Evolutionary conservation across 768 basidiomycete species (phyloP).

Genomic region (Holtermanniella nyarrowii): DNA sequence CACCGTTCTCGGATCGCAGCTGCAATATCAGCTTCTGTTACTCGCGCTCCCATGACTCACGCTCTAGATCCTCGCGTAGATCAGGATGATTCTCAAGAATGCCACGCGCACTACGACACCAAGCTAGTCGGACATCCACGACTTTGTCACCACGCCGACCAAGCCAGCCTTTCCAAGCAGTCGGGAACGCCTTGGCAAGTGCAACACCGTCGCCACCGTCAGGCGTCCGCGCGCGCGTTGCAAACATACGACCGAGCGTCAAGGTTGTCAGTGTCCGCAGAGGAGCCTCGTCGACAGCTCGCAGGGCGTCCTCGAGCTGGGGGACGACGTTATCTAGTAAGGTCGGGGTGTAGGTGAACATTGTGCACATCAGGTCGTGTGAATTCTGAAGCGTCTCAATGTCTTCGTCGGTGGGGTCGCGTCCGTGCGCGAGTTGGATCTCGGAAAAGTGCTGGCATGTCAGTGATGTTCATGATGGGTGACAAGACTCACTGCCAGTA

Average conservation of each 20-base stretch:
- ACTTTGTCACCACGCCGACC: conserved; percentile 66
- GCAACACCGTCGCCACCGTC: conserved; percentile 15
- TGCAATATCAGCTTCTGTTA: conserved; percentile 2
- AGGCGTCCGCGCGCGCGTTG: conserved; percentile 30
- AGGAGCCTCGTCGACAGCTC: conserved; percentile 55
- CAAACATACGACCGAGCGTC: conserved; percentile 82
- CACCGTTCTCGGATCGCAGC: conserved; percentile 54
- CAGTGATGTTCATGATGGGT: conserved; percentile 1
- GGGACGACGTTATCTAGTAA: conserved; percentile 85
- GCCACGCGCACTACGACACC: conserved; percentile 59
- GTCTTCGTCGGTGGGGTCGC: conserved; percentile 26
- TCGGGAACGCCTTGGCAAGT: conserved; percentile 65
- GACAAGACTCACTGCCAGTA: conserved; percentile 47
- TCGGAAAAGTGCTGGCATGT: conserved; percentile 67
- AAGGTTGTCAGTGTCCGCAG: conserved; percentile 73
- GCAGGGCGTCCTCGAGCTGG: conserved; percentile 80
- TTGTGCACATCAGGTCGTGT: conserved; percentile 73
- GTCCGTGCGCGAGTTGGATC: conserved; percentile 48
- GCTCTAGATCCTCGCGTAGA: conserved; percentile 58
- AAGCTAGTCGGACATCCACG: conserved; percentile 59
- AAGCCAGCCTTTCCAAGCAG: conserved; percentile 78
- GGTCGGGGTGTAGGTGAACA: conserved; percentile 67
- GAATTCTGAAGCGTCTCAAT: conserved; percentile 46
- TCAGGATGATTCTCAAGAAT: conserved; percentile 60
- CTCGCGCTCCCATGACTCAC: conserved; percentile 42